Percentiles rank a stretch among this genome's conserved stretches.
Conservation (phyloP, 1,284 basidiomycete species). For the Malassezia sp. region DNA sequence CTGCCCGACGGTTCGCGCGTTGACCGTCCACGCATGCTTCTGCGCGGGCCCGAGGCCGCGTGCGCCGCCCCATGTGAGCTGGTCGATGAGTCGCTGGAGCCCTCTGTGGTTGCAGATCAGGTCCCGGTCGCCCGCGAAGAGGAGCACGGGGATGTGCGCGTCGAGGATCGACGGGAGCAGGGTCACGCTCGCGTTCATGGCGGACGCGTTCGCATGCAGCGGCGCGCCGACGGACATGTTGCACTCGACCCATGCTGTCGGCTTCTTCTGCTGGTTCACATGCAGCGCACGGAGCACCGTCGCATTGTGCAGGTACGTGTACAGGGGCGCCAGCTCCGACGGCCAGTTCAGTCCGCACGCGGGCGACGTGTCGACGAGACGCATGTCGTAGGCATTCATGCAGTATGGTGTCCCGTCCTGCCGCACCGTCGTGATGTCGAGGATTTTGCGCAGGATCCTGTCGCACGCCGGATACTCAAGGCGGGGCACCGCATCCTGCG, state of each 20-base stretch:
- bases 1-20: slow-evolving; percentile 66
- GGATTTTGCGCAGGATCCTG: slow-evolving; percentile 56
- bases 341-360: slow-evolving; percentile 99
- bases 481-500: slow-evolving; percentile 15
- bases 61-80: slow-evolving; percentile 70
- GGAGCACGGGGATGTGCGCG: slow-evolving; percentile 63
- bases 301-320: slow-evolving; percentile 64
- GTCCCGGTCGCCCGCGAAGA: slow-evolving; percentile 92
- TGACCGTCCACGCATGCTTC: slow-evolving; percentile 65
- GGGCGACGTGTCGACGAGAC: slow-evolving; percentile 70
- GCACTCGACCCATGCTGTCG: slow-evolving; percentile 83
- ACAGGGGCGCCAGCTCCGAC: slow-evolving; percentile 67
- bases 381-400: slow-evolving; percentile 89
- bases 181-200: slow-evolving; percentile 58
- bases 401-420: slow-evolving; percentile 54
- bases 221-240: slow-evolving; percentile 58
- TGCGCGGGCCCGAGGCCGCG: slow-evolving; percentile 52
- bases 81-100: slow-evolving; percentile 70
- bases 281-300: slow-evolving; percentile 78
- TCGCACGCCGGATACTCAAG: slow-evolving; percentile 60
- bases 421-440: slow-evolving; percentile 57
- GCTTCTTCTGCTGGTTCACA: slow-evolving; percentile 56
- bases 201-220: slow-evolving; percentile 49
- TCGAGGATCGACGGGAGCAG: slow-evolving; percentile 69
- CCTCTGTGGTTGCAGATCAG: slow-evolving; percentile 87